phyloP scores from a whole-genome alignment of 306 rosid species.

The Ziziphus jujuba region DNA sequence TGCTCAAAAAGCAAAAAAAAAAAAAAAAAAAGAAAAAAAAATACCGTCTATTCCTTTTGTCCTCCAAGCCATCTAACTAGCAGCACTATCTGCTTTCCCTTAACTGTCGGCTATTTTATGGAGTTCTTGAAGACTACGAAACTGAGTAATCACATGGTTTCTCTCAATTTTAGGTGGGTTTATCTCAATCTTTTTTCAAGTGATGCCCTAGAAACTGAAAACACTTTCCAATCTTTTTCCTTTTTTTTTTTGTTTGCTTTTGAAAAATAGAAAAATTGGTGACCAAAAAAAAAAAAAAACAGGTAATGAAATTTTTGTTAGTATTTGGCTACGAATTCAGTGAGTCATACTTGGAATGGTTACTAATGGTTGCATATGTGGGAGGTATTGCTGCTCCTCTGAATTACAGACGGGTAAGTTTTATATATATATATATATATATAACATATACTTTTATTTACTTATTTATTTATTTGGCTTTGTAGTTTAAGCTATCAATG shows the following conservation, averaged over 20 bases:
- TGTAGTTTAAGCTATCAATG: background rate
- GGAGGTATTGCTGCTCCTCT: conserved; percentile 86
- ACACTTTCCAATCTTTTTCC: background rate
- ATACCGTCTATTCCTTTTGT: too few species aligned
- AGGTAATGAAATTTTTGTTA: background rate
- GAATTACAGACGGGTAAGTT: conserved; percentile 91
- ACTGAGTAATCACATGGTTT: too few species aligned
- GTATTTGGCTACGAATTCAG: conserved; percentile 33
- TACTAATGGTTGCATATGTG: conserved; percentile 79
- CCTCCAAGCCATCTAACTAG: too few species aligned
- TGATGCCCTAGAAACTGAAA: background rate
- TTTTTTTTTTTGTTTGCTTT: background rate
- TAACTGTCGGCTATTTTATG: too few species aligned
- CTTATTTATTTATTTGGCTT: background rate
- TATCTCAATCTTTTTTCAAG: too few species aligned
- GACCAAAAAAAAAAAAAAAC: background rate
- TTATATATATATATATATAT: too few species aligned
- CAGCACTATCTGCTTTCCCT: too few species aligned
- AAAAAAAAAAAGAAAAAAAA: too few species aligned
- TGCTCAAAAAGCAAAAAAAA: too few species aligned
- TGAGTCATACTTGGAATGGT: conserved; percentile 83
- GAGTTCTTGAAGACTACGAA: too few species aligned
- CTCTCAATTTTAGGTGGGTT: too few species aligned
- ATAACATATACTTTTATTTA: too few species aligned
- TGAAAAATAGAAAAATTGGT: background rate